Evolutionary conservation across 108 stramenopile genomes (phyloP), one percentile per base, ranked within the genome.

Genomic region (Parietichytrium sp.): DNA sequence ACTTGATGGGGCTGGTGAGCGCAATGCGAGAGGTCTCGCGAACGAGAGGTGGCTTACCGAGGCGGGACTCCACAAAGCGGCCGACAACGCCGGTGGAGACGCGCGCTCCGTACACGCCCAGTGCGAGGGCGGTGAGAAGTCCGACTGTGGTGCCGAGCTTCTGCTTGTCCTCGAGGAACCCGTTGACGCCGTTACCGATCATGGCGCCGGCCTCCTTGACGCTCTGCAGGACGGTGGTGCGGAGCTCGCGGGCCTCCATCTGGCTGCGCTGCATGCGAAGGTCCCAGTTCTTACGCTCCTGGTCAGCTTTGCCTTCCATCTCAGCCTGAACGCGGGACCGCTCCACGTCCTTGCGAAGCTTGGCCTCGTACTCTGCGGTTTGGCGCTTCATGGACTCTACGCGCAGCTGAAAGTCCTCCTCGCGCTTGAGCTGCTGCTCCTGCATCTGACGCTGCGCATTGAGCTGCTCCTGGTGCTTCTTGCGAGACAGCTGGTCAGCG

Each of bases 271-370:
- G 78, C 51, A 77, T 77, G 47, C 83, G 81, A 4, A 93, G 52
- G 52, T 92, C 94, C 86, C 93, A 92, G 87, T 93, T 94, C 72
- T 86, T 78, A 4, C 92, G 88, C 82, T 93, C 82, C 82, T 45
- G 54, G 49, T 82, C 50, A 12, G 80, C 80, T 38, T 82, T 30
- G 30, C 72, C 20, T 1, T 54, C 79, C 72, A 53, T 80, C 47
- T 50, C 49, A 33, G 81, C 82, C 78, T 82, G 47, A 25, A 72
- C 61, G 20, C 61, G 61, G 42, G 61, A 33, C 38, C 61, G 61
- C 61, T 72, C 61, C 38, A 42, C 45, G 38, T 72, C 61, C 61
- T 72, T 72, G 61, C 61, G 61, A n/a, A 72, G 79, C 4, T 80
- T 80, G 29, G 29, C 30, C 79, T 30, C 29, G 51, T 80, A 52